Percentiles rank a stretch among this genome's conserved stretches.
phyloP scores from a whole-genome alignment of 2,329 filamentous ascomycete species.

The Aspergillus flavus region DNA sequence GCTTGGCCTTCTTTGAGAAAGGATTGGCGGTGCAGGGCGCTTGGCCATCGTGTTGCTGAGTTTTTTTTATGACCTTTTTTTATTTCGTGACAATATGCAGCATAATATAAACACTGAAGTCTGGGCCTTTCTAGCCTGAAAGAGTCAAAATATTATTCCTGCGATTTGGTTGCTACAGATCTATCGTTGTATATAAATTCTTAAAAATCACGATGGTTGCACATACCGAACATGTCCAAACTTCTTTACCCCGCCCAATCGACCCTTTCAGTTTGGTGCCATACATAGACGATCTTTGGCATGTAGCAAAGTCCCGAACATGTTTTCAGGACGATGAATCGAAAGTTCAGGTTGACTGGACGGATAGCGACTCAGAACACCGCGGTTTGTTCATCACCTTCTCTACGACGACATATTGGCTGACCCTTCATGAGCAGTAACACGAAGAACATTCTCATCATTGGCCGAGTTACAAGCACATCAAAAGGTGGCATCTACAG shows the following conservation, averaged over 20 bases:
- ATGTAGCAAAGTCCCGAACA: conserved; percentile 8
- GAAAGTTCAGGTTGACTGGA: conserved; percentile 12
- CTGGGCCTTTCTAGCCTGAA: background rate
- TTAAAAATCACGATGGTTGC: background rate
- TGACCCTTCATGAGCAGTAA: conserved; percentile 1
- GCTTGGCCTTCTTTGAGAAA: background rate
- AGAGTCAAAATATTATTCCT: background rate
- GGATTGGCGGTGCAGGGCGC: background rate
- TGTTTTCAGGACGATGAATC: conserved; percentile 15
- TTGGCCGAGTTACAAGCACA: conserved; percentile 8
- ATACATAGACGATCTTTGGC: conserved; percentile 13
- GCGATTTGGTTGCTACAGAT: background rate
- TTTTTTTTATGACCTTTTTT: background rate
- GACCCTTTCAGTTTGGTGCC: conserved; percentile 16
- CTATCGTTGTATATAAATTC: background rate
- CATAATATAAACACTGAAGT: background rate
- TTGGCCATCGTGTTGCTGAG: background rate
- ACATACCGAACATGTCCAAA: background rate
- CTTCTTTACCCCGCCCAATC: background rate
- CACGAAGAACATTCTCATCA: conserved; percentile 9
- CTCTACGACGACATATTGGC: background rate
- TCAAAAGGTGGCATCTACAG: background rate
- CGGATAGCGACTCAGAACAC: conserved; percentile 11
- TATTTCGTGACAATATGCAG: background rate
- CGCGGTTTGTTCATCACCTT: conserved; percentile 1